Conservation (phyloP, 176 grass and related monocot genomes). For the Chloris gayana region DNA sequence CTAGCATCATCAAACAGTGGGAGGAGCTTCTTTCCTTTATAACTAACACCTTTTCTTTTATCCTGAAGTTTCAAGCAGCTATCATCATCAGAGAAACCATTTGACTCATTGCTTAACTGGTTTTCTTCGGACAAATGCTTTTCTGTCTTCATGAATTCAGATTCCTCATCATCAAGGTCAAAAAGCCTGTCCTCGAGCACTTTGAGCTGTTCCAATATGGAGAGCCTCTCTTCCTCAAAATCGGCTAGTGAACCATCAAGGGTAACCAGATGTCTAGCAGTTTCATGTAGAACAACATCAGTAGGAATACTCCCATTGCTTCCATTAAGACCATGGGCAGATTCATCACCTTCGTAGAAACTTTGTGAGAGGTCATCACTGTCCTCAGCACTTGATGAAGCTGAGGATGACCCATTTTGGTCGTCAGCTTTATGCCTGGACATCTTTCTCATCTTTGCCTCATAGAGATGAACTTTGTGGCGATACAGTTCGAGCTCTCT, state of each 20-base stretch:
- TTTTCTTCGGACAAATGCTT: conserved; percentile 60
- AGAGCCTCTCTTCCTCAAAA: conserved; percentile 92
- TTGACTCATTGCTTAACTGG: conserved; percentile 43
- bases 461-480: conserved; percentile 70
- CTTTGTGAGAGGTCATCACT: conserved; percentile 68
- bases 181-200: conserved; percentile 83
- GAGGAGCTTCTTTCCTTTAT: conserved; percentile 82
- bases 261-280: conserved; percentile 55
- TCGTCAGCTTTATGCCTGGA: conserved; percentile 58
- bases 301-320: conserved; percentile 61
- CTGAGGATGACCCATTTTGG: conserved; percentile 63
- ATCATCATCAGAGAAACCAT: conserved; percentile 69
- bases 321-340: conserved; percentile 58
- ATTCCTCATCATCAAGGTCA: conserved; percentile 71
- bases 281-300: conserved; percentile 70
- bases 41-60: conserved; percentile 46
- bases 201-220: conserved; percentile 89
- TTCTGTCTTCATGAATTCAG: conserved; percentile 41
- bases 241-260: conserved; percentile 69
- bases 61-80: conserved; percentile 47
- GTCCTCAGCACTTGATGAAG: conserved; percentile 88
- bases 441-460: conserved; percentile 64
- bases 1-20: conserved; percentile 75
- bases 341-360: conserved; percentile 66
- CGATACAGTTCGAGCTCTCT: conserved; percentile 69